Base-by-base conservation (phyloP, 2,329 filamentous ascomycete species). In the Juglanconis sp. region DNA sequence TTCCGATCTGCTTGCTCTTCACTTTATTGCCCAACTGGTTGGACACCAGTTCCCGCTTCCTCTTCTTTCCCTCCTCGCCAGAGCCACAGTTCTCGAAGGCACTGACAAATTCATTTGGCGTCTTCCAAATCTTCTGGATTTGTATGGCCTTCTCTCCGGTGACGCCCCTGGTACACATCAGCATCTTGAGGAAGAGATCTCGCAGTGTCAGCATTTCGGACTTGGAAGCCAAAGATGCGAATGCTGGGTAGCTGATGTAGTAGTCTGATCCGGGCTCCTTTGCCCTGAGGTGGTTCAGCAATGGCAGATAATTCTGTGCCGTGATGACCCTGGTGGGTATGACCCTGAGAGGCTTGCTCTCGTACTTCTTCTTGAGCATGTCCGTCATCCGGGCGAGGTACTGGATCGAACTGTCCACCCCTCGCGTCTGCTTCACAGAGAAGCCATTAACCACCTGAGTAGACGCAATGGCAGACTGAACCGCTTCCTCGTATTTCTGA, bases 121-220 rank as follows among this genome's bases (percentile, higher is more conserved):
- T 94, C 65, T 81, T 84, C 89, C 90, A 95, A n/a, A 80, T 76
- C 65, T 85, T 87, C 69, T 94, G 90, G 11, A 95, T 91, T 73
- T 91, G 90, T 5, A 93, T 73, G 0, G 91, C 91, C 67, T 90
- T 91, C 66, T 93, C 90, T 3, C 88, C 89, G 1, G 88, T 90
- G 11, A 95, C 79, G 1, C 89, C 89, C 57, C 83, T 83, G 1
- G 84, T 91, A 64, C 88, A 91, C 90, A 95, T 92, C 52, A 95
- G 80, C 90, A 95, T 94, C 73, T 93, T 93, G 32, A 95, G 76
- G 66, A 85, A 94, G 0, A 93, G 73, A 67, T 95, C 91, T 58
- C 89, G 80, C 9, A 94, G 76, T 0, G 89, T 90, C 66, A 92
- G 83, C 61, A 83, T 83, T 56, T 90, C 88, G 0, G 88, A 91